Conservation (phyloP, 108 stramenopile species). For the Craspedostauros australis region DNA sequence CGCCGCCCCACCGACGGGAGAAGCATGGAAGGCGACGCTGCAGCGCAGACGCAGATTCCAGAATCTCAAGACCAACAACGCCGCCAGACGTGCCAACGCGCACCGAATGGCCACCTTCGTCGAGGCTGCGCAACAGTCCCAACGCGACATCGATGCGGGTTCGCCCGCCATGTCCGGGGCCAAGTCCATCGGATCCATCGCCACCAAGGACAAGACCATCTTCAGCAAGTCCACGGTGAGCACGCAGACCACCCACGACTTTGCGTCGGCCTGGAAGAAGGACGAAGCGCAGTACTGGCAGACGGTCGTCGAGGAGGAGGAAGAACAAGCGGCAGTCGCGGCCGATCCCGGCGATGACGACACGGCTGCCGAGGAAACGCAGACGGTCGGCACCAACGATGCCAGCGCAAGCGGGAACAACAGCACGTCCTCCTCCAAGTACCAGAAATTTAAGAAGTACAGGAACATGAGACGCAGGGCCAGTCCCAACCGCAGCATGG, state of each 20-base stretch:
- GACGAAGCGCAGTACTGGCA: conserved; percentile 25
- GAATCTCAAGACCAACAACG: neutral
- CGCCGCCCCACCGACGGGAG: conserved; percentile 1
- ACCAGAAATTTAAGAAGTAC: neutral
- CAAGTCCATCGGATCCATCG: neutral
- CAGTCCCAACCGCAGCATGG: too few species aligned
- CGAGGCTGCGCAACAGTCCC: too few species aligned
- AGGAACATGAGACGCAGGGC: neutral
- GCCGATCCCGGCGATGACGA: neutral
- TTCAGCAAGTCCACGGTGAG: conserved; percentile 7
- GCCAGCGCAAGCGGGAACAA: too few species aligned
- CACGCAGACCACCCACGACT: conserved; percentile 17
- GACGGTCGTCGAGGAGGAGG: conserved; percentile 14
- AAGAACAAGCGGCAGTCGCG: neutral
- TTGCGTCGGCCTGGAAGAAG: conserved; percentile 5
- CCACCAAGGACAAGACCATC: neutral
- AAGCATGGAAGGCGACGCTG: conserved; percentile 14
- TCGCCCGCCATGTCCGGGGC: too few species aligned
- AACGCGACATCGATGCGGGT: too few species aligned
- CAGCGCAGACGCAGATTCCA: too few species aligned
- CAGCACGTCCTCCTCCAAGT: too few species aligned
- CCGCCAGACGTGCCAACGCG: neutral
- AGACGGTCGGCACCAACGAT: too few species aligned
- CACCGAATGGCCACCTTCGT: too few species aligned
- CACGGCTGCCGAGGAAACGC: too few species aligned